These are phyloP conservation scores for Boletus tylopilopsis DNA, from an alignment of 768 basidiomycete species.

Conservation along the genomic window DNA sequence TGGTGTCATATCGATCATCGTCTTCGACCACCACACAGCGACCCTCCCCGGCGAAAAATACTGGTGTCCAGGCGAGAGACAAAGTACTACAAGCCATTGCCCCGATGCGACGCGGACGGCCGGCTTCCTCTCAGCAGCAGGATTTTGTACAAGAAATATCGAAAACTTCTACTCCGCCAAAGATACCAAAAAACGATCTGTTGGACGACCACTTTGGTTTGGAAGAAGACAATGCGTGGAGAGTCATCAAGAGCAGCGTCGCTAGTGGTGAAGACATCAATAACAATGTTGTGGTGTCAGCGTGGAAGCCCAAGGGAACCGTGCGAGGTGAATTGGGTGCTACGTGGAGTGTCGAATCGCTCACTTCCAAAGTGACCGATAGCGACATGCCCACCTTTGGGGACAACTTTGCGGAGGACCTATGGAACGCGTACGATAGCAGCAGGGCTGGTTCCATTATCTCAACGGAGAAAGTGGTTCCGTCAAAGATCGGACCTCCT, in stretches of 20 bases:
- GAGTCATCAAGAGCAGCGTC: conserved; percentile 30
- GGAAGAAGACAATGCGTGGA: conserved; percentile 51
- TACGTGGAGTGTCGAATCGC: conserved; percentile 39
- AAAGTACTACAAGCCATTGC: conserved; percentile 77
- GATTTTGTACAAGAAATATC: conserved; percentile 32
- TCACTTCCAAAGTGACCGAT: conserved; percentile 21
- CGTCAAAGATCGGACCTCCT: conserved; percentile 25
- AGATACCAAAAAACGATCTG: conserved; percentile 28
- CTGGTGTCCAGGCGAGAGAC: conserved; percentile 68
- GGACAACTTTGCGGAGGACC: conserved; percentile 58
- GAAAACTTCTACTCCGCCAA: conserved; percentile 23
- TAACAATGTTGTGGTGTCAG: conserved; percentile 17
- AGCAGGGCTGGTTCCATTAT: conserved; percentile 6
- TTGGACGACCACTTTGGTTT: conserved; percentile 34
- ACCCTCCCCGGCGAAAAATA: conserved; percentile 28
- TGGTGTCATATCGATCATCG: conserved; percentile 38
- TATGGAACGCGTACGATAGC: conserved; percentile 51
- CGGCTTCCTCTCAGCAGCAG: conserved; percentile 37
- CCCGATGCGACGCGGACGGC: conserved; percentile 73
- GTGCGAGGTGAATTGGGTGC: conserved; percentile 28
- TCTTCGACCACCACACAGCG: conserved; percentile 17
- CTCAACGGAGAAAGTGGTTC: conserved; percentile 13
- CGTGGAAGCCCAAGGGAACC: conserved; percentile 29
- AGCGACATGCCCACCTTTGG: conserved; percentile 45
- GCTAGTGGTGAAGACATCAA: conserved; percentile 10